Percentiles rank a stretch among this genome's conserved stretches.
These are phyloP conservation scores for Citropsis articulata DNA, from an alignment of 345 rosid species.

Conservation along the genomic window DNA sequence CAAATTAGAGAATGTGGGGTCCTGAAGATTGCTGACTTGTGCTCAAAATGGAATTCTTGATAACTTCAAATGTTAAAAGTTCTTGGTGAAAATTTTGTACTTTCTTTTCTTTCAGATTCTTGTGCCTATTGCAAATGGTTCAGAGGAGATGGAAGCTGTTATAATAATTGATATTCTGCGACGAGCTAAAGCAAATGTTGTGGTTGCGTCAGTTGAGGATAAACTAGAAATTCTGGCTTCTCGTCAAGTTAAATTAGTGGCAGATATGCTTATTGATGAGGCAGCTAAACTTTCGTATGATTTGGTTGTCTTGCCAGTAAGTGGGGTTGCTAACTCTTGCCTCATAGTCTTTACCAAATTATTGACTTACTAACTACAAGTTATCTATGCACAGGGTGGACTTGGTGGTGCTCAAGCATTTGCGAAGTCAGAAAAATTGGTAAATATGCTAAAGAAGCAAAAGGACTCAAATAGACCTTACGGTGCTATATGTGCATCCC, in stretches of 20 bases:
- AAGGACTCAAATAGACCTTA: slow-evolving; percentile 71
- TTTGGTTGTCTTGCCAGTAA: slow-evolving; percentile 85
- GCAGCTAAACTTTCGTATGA: slow-evolving; percentile 79
- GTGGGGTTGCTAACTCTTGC: slow-evolving; percentile 15
- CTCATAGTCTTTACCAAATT: not conserved
- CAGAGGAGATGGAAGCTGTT: slow-evolving; percentile 94
- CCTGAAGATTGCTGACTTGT: too few relatives aligned
- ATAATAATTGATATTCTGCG: slow-evolving; percentile 75
- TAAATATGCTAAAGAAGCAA: slow-evolving; percentile 74
- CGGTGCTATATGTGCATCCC: slow-evolving; percentile 94
- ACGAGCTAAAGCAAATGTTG: slow-evolving; percentile 81
- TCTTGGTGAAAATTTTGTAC: not conserved
- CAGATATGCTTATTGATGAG: slow-evolving; percentile 84
- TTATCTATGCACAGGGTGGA: slow-evolving; percentile 60
- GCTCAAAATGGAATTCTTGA: too few relatives aligned
- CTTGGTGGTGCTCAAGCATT: slow-evolving; percentile 94
- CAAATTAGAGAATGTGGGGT: not conserved
- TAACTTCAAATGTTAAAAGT: not conserved
- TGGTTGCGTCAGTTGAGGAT: slow-evolving; percentile 82
- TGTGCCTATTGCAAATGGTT: slow-evolving; percentile 82
- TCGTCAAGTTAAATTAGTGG: slow-evolving; percentile 79
- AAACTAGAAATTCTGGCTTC: slow-evolving; percentile 78
- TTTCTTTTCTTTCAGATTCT: slow-evolving; percentile 58
- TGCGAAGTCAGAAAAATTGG: slow-evolving; percentile 73
- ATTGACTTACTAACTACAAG: not conserved